A percentile compares a stretch with the other conserved stretches of the same genome.
Conservation (phyloP, 805 yeast genomes). For the Lachancea sp. region DNA sequence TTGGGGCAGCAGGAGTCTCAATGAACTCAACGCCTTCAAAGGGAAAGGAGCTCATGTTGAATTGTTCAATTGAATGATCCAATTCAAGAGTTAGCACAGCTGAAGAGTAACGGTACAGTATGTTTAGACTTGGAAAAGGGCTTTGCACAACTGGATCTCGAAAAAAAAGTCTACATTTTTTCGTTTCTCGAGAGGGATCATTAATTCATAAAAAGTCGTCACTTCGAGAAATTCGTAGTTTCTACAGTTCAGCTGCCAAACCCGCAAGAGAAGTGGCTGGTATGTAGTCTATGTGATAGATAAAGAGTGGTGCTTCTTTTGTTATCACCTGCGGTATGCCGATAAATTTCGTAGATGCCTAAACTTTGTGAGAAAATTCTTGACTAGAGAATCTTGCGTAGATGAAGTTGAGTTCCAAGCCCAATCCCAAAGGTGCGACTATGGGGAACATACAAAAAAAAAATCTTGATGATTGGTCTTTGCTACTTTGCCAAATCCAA, state of each 20-base stretch:
- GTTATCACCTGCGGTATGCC: too few relatives aligned
- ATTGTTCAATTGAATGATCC: not conserved
- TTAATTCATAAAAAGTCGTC: not conserved
- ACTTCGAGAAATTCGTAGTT: not conserved
- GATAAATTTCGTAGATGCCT: too few relatives aligned
- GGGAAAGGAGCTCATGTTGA: constrained; percentile 7
- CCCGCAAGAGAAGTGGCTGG: too few relatives aligned
- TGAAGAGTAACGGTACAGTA: not conserved
- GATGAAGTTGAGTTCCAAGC: too few relatives aligned
- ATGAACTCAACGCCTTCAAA: constrained; percentile 43
- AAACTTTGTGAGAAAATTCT: too few relatives aligned
- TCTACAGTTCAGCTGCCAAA: not conserved
- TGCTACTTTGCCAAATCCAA: too few relatives aligned
- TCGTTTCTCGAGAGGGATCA: not conserved
- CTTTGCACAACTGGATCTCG: not conserved
- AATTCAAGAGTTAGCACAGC: not conserved
- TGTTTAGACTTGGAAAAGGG: not conserved
- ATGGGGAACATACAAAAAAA: too few relatives aligned
- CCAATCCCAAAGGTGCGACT: too few relatives aligned
- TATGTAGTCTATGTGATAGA: too few relatives aligned
- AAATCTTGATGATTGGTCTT: too few relatives aligned
- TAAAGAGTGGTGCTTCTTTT: too few relatives aligned
- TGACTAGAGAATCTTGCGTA: too few relatives aligned
- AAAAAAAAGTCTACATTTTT: not conserved
- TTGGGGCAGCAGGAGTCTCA: constrained; percentile 51